These are phyloP conservation scores for Kitagawia praeruptora DNA, from an alignment of 129 eudicot species.

Conservation along the genomic window DNA sequence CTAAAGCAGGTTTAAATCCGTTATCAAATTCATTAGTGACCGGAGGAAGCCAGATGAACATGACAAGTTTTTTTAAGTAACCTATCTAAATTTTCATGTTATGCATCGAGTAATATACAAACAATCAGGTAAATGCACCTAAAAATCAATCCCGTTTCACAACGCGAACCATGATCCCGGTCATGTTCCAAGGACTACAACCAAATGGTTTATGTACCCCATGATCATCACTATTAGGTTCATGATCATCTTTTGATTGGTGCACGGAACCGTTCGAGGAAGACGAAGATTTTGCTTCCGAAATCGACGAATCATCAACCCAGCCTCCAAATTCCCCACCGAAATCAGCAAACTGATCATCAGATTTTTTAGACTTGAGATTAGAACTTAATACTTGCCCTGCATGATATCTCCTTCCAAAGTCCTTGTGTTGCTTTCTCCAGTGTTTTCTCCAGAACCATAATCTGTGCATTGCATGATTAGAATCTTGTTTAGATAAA, in stretches of 20 bases:
- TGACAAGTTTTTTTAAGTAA: neutral
- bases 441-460: conserved; percentile 46
- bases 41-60: neutral
- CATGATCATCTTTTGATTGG: conserved; percentile 9
- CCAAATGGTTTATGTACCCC: conserved; percentile 12
- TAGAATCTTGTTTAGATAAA: conserved; percentile 7
- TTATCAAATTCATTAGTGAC: neutral
- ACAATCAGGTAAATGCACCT: neutral
- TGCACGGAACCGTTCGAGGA: conserved; percentile 11
- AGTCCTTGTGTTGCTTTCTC: neutral
- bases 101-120: neutral
- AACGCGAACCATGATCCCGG: conserved; percentile 20
- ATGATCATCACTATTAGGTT: neutral
- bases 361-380: neutral
- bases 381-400: neutral
- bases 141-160: neutral
- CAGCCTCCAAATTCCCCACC: conserved; percentile 8
- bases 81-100: neutral
- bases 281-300: conserved; percentile 8
- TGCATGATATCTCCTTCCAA: neutral
- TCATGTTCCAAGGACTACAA: conserved; percentile 35
- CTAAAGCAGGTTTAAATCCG: too few species aligned
- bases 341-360: conserved; percentile 7
- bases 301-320: conserved; percentile 10
- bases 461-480: conserved; percentile 12